Evolutionary conservation across 1,284 basidiomycete genomes (phyloP).

Genomic region (Cutaneotrichosporon daszewskae): DNA sequence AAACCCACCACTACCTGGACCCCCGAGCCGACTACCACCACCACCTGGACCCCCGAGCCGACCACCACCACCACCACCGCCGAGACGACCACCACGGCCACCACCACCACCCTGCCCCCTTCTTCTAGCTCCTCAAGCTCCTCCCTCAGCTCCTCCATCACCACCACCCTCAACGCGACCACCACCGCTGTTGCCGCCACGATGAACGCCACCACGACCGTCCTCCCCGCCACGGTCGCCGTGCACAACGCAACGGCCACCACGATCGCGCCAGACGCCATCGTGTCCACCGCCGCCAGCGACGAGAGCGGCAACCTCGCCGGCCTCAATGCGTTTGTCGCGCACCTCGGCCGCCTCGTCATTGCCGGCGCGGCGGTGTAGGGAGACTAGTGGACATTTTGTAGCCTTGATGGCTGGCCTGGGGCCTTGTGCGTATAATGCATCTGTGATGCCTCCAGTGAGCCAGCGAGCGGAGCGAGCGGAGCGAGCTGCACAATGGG

Average conservation of each 20-base stretch:
- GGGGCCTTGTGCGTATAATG: no score
- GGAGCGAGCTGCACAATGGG: no score
- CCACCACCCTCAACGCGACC: not conserved
- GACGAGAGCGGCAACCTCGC: conserved; percentile 6
- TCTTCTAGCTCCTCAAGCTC: not conserved
- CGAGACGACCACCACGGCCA: not conserved
- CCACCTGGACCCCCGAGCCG: not conserved
- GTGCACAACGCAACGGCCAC: not conserved
- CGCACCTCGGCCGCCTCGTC: conserved; percentile 5
- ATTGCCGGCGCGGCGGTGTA: no score
- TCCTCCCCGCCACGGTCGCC: not conserved
- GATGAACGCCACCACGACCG: not conserved
- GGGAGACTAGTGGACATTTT: no score
- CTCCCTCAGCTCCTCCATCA: not conserved
- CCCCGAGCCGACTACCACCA: not conserved
- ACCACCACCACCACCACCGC: not conserved
- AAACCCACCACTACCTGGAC: not conserved
- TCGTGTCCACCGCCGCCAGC: not conserved
- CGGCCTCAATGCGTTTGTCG: conserved; percentile 3
- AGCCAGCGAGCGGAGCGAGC: no score
- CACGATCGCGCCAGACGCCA: not conserved
- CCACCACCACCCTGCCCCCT: not conserved
- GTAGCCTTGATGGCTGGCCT: no score
- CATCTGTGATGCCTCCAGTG: no score
- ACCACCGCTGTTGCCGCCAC: no score